phyloP scores from a whole-genome alignment of 352 stramenopile genomes.

The Peronospora tabacina region DNA sequence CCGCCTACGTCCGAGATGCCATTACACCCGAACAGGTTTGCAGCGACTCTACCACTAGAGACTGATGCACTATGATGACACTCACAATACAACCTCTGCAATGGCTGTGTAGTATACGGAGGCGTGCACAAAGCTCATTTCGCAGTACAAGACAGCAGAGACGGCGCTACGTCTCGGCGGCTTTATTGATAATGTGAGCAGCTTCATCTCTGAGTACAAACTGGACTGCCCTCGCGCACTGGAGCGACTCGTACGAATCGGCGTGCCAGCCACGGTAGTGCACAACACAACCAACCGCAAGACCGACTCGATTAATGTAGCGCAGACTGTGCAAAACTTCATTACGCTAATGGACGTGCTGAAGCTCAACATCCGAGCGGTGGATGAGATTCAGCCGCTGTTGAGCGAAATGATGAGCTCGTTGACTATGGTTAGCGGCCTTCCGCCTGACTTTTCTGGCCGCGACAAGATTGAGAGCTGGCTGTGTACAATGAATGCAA shows the following conservation, averaged over 20 bases:
- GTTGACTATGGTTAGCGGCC: conserved; percentile 90
- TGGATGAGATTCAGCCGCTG: conserved; percentile 96
- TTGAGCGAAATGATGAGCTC: conserved; percentile 94
- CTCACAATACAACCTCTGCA: not conserved
- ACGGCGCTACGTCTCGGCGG: conserved; percentile 81
- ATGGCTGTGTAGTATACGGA: conserved; percentile 84
- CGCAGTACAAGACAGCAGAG: conserved; percentile 96
- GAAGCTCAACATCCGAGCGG: conserved; percentile 94
- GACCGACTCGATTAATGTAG: conserved; percentile 86
- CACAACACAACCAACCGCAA: conserved; percentile 75
- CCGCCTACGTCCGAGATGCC: conserved; percentile 93
- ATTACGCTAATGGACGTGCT: conserved; percentile 98
- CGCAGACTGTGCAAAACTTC: conserved; percentile 95
- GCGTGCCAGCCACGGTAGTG: conserved; percentile 90
- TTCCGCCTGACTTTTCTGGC: conserved; percentile 91
- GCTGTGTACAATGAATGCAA: conserved; percentile 92
- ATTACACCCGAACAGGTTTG: conserved; percentile 86
- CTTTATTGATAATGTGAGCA: conserved; percentile 57
- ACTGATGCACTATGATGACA: not conserved
- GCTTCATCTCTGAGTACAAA: conserved; percentile 92
- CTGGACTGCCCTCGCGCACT: conserved; percentile 94
- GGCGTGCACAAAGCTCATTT: conserved; percentile 95
- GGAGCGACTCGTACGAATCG: conserved; percentile 90
- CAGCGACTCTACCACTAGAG: not conserved
- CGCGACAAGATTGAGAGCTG: conserved; percentile 92